A percentile compares a stretch with the other conserved stretches of the same genome.
phyloP scores from a whole-genome alignment of 768 basidiomycete species.

The Pleurotus tuber-regium region DNA sequence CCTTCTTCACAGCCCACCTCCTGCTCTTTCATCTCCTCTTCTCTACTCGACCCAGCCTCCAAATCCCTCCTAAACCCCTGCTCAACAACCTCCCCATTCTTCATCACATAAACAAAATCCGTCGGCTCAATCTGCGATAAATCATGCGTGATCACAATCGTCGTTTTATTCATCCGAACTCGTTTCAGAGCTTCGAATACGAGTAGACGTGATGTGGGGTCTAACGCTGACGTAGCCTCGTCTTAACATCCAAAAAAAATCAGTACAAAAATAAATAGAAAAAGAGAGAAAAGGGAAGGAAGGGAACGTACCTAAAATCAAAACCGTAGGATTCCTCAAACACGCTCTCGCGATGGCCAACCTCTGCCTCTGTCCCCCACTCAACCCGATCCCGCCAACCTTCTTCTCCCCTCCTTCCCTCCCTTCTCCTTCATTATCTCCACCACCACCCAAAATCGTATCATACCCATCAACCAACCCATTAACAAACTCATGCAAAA shows the following conservation, averaged over 20 bases:
- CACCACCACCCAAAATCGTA: slow-evolving; percentile 61
- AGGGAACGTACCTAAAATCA: slow-evolving; percentile 78
- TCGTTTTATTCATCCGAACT: slow-evolving; percentile 79
- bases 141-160: slow-evolving; percentile 95
- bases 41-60: slow-evolving; percentile 34
- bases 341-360: slow-evolving; percentile 86
- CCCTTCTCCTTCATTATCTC: background rate
- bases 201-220: slow-evolving; percentile 81
- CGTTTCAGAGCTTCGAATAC: slow-evolving; percentile 70
- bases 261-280: slow-evolving; percentile 30
- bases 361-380: slow-evolving; percentile 91
- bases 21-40: slow-evolving; percentile 13
- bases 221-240: slow-evolving; percentile 82
- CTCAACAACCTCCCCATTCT: slow-evolving; percentile 75
- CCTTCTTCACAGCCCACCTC: slow-evolving; percentile 17
- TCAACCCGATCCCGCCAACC: slow-evolving; percentile 67
- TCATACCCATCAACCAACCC: slow-evolving; percentile 90
- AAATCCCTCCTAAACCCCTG: slow-evolving; percentile 86
- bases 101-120: slow-evolving; percentile 94
- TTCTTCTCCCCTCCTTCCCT: slow-evolving; percentile 5
- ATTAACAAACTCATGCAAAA: slow-evolving; percentile 84
- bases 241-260: too few relatives aligned
- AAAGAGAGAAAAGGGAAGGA: slow-evolving; percentile 35
- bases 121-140: slow-evolving; percentile 69
- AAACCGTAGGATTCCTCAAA: slow-evolving; percentile 80